phyloP scores from a whole-genome alignment of 352 stramenopile genomes.

The Pythium aphanidermatum region DNA sequence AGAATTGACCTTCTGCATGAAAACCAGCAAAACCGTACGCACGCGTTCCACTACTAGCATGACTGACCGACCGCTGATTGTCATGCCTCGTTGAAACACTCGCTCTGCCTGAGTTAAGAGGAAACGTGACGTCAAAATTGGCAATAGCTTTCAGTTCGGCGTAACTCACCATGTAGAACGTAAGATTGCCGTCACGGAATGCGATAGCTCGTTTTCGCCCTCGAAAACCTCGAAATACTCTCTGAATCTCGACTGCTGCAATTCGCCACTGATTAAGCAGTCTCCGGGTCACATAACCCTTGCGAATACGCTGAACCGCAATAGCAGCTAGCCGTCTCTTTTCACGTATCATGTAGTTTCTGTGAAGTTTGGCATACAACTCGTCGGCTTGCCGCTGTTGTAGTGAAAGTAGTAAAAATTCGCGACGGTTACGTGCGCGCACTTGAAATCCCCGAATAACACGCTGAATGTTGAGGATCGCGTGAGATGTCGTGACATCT shows the following conservation, averaged over 20 bases:
- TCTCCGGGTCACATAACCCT: slow-evolving; percentile 32
- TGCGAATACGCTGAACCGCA: slow-evolving; percentile 55
- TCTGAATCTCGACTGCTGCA: slow-evolving; percentile 37
- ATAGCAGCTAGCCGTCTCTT: slow-evolving; percentile 33
- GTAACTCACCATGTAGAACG: slow-evolving; percentile 50
- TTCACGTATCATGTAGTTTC: slow-evolving; percentile 33
- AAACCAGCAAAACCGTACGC: neutral
- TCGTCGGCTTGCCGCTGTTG: slow-evolving; percentile 45
- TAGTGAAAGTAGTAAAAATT: slow-evolving; percentile 34
- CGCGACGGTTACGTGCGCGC: slow-evolving; percentile 36
- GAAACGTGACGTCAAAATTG: neutral
- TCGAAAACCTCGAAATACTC: slow-evolving; percentile 43
- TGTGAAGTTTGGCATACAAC: slow-evolving; percentile 23
- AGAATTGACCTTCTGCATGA: neutral
- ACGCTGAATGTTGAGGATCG: slow-evolving; percentile 39
- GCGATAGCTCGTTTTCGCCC: slow-evolving; percentile 46
- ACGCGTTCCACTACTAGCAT: slow-evolving; percentile 66
- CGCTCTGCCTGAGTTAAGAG: slow-evolving; percentile 23
- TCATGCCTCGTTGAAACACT: slow-evolving; percentile 53
- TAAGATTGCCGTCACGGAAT: slow-evolving; percentile 60
- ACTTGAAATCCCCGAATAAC: slow-evolving; percentile 53
- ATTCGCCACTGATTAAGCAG: slow-evolving; percentile 25
- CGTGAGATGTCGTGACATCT: slow-evolving; percentile 18
- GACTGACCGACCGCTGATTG: slow-evolving; percentile 35
- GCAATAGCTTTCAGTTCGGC: neutral